Evolutionary conservation across 305 asterid species (phyloP), one percentile per base, ranked within the genome.

Genomic region (Fraxinus sp.): DNA sequence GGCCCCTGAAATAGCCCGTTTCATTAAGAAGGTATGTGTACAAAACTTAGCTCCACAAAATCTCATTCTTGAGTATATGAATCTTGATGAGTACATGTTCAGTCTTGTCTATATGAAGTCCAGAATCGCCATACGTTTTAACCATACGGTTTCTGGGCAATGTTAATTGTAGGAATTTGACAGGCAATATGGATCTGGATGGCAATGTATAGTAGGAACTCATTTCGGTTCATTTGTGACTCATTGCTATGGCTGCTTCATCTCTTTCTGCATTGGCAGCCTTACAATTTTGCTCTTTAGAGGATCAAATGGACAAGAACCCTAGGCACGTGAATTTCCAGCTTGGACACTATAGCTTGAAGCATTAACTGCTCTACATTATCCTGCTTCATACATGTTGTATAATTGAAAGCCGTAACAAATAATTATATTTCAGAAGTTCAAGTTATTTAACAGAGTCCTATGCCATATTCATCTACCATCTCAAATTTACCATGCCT

Each of bases 191-290:
- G 98, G 97, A 83, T 70, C 80, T 1, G 97, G 97, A 0, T 93
- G 98, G 98, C 98, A 95, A 66, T 95, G 98, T 85, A 93, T 93
- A 2, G 98, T 95, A 5, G 98, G 98, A 80, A 93, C 94, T 0
- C 95, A 93, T 83, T 95, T 93, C 82, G 97, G 98, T 62, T 95
- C 98, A 26, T 95, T 95, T 86, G 97, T 93, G 82, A 95, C 95
- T 2, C 98, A 95, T 77, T 93, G 97, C 86, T 86, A 9, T 39
- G 98, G 98, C 0, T 92, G 94, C 80, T 95, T 95, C 86, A 93
- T 93, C 86, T 88, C 92, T 86, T 95, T 95, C 13, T 82, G 88
- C 57, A 62, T 95, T 0, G 97, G 97, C 13, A 95, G 87, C 85
- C 95, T 93, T 41, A 90, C 95, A 0, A 89, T 95, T 87, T 87